Evolutionary conservation across 176 grass and related monocot genomes (phyloP), one percentile per base, ranked within the genome.

Genomic region (Avena insularis): DNA sequence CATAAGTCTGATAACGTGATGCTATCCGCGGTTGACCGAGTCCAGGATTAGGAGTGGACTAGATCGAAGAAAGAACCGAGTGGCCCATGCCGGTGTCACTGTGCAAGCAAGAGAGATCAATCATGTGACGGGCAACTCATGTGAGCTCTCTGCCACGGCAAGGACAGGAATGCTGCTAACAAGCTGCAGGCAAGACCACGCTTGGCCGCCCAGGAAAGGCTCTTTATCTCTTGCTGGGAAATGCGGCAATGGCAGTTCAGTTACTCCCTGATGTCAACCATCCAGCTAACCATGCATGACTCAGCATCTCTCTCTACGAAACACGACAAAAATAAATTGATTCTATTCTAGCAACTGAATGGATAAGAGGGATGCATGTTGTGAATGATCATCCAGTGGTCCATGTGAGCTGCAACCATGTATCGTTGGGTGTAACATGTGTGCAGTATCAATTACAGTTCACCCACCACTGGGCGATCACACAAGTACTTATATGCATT

Each of bases 71-170:
- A 89, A 84, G 82, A 16, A 83, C 83, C 31, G 70, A 84, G 43
- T 13, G 16, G 2, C 53, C 53, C 53, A 55, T 87, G 11, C 11
- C 50, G 20, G 58, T 21, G 58, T 60, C 58, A 60, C 58, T 60
- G 58, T 60, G 33, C 48, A 23, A n/a, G 80, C 55, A 79, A 33
- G 74, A 75, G 71, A 85, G 57, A 75, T 76, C 57, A 81, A 71
- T 81, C 50, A 88, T 88, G 49, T 81, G 50, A 88, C 53, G 40
- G 40, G 48, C 69, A 83, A 59, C 31, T 35, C 91, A 90, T 88
- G 88, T 91, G 92, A 91, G 29, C 73, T 64, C 73, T 78, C 92
- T 91, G 89, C 69, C 89, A 89, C 29, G 21, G 10, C 82, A 84
- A 91, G 89, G 89, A 94, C 86, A 76, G 73, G 48, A 48, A 62